A percentile compares a stretch with the other conserved stretches of the same genome.
phyloP scores from a whole-genome alignment of 2,329 filamentous ascomycete species.

The Xylaria hypoxylon region DNA sequence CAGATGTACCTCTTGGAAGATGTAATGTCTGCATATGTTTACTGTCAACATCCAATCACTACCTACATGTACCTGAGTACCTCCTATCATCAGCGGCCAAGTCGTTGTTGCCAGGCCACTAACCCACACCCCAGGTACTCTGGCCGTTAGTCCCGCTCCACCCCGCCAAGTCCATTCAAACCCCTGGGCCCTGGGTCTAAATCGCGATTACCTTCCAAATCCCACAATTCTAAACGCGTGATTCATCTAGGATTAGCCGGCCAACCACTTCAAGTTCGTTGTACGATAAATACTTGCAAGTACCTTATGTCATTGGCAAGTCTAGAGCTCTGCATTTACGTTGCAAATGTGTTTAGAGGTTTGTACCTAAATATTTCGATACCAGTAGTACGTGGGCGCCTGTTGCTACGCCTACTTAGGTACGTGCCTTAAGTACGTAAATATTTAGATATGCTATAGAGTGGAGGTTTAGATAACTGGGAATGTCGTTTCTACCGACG shows the following conservation, averaged over 20 bases:
- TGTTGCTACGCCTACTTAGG: too few relatives aligned
- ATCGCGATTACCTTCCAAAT: background rate
- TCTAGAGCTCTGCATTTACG: background rate
- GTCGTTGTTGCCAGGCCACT: conserved; percentile 34
- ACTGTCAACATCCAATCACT: conserved; percentile 11
- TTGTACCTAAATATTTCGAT: background rate
- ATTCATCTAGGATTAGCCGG: too few relatives aligned
- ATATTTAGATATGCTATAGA: conserved; percentile 6
- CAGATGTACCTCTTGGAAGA: background rate
- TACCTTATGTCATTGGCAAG: background rate
- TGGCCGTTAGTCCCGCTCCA: conserved; percentile 11
- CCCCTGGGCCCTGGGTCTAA: background rate
- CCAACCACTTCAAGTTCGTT: too few relatives aligned
- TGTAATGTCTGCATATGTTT: conserved; percentile 9
- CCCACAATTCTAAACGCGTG: too few relatives aligned
- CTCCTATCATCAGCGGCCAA: background rate
- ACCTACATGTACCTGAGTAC: background rate
- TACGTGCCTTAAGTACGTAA: background rate
- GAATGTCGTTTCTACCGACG: background rate
- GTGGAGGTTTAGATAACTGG: background rate
- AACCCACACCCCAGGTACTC: background rate
- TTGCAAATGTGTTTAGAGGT: too few relatives aligned
- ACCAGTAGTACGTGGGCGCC: background rate
- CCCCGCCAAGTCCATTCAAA: background rate
- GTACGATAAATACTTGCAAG: too few relatives aligned